These are phyloP conservation scores for Entomophthora muscae DNA, from an alignment of 371 early-diverging fungal genomes.

Conservation along the genomic window DNA sequence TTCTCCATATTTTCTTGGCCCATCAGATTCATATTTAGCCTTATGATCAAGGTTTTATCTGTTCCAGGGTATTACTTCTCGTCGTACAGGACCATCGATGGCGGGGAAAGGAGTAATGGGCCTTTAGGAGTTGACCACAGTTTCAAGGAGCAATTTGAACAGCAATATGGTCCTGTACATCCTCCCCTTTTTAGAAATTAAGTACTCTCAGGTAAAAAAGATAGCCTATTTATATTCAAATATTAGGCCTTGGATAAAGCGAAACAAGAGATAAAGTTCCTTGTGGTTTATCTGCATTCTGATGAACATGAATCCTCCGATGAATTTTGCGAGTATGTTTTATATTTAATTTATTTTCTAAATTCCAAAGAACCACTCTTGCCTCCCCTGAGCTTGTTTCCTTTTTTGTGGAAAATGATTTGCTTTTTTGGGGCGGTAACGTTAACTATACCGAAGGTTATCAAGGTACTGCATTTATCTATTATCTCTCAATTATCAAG, in stretches of 20 bases:
- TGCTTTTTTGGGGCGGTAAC: slow-evolving; percentile 74
- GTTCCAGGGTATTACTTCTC: background rate
- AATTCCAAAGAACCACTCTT: slow-evolving; percentile 23
- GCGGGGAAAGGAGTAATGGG: background rate
- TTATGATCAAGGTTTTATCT: background rate
- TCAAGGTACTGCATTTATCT: slow-evolving; percentile 30
- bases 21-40: background rate
- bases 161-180: slow-evolving; percentile 43
- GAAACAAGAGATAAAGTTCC: slow-evolving; percentile 47
- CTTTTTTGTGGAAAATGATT: slow-evolving; percentile 37
- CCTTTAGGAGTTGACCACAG: background rate
- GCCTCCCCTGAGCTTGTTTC: slow-evolving; percentile 28
- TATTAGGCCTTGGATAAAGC: slow-evolving; percentile 47
- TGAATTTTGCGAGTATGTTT: slow-evolving; percentile 35
- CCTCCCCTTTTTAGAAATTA: slow-evolving; percentile 65
- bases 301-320: slow-evolving; percentile 68
- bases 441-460: slow-evolving; percentile 54
- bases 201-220: slow-evolving; percentile 38
- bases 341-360: background rate
- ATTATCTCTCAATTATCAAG: slow-evolving; percentile 14
- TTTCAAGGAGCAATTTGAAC: slow-evolving; percentile 29
- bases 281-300: slow-evolving; percentile 62
- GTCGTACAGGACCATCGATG: background rate
- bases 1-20: background rate
- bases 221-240: background rate